phyloP scores from a whole-genome alignment of 139 green algal species.

The Klebsormidium nitens region DNA sequence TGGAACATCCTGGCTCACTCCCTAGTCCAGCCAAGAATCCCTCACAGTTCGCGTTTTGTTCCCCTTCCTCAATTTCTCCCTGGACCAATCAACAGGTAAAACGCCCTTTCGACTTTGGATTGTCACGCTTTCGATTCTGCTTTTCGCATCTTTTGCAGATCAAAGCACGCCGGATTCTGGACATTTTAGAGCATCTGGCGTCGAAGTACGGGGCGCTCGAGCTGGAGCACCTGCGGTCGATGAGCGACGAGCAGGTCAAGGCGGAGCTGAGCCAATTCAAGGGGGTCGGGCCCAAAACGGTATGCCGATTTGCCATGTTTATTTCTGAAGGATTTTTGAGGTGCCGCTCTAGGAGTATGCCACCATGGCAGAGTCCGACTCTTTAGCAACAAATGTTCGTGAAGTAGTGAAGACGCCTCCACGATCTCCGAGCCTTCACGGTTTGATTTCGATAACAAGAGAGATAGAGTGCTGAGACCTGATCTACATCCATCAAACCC shows the following conservation, averaged over 20 bases:
- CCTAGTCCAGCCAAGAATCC: no score
- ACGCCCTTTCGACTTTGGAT: background rate
- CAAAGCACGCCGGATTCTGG: slow-evolving; percentile 60
- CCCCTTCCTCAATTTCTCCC: background rate
- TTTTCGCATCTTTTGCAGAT: slow-evolving; percentile 61
- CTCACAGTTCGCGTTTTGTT: background rate
- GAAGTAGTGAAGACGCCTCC: no score
- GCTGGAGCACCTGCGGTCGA: slow-evolving; percentile 56
- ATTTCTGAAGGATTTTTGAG: no score
- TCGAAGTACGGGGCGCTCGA: slow-evolving; percentile 45
- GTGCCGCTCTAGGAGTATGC: no score
- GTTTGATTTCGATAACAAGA: no score
- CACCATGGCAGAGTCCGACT: no score
- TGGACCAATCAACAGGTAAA: background rate
- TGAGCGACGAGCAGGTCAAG: slow-evolving; percentile 49
- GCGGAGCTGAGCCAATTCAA: slow-evolving; percentile 37
- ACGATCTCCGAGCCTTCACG: no score
- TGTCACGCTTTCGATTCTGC: slow-evolving; percentile 18
- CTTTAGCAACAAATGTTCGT: no score
- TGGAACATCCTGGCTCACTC: background rate
- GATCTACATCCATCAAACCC: no score
- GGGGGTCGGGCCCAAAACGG: slow-evolving; percentile 66
- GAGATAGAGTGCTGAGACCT: no score
- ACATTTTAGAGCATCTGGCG: slow-evolving; percentile 52
- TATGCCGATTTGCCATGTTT: no score